Conservation (phyloP, 139 green algal genomes). For the Yamagishiella unicocca region DNA sequence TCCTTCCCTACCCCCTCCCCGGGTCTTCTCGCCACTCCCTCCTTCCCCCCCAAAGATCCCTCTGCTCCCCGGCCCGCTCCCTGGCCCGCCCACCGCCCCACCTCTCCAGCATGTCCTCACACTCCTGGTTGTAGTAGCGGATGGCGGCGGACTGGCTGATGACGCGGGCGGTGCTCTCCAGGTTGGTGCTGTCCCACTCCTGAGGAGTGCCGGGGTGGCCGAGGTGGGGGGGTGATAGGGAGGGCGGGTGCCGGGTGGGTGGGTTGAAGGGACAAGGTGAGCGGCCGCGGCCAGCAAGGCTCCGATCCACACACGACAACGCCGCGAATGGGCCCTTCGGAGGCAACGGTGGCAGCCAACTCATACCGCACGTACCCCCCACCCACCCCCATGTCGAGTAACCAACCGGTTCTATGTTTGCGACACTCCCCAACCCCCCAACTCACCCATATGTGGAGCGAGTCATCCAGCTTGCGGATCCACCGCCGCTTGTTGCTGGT, state of each 20-base stretch:
- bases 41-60: background rate
- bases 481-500: background rate
- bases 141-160: constrained; percentile 10
- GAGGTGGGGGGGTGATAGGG: background rate
- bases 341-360: background rate
- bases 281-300: background rate
- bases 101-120: background rate
- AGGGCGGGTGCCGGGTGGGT: background rate
- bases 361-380: no score
- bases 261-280: no score
- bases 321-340: no score
- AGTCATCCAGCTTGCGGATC: constrained; percentile 20
- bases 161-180: constrained; percentile 4
- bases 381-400: no score
- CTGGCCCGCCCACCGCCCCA: background rate
- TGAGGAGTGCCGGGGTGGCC: background rate
- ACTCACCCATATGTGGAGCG: constrained; percentile 5
- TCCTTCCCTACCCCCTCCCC: background rate
- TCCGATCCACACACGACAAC: no score
- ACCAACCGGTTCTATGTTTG: no score
- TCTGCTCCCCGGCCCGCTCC: background rate
- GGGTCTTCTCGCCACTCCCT: background rate
- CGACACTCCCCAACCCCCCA: background rate
- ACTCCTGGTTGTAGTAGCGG: background rate
- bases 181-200: constrained; percentile 21